Conservation (phyloP, 805 yeast genomes). For the Candida lessepsii region DNA sequence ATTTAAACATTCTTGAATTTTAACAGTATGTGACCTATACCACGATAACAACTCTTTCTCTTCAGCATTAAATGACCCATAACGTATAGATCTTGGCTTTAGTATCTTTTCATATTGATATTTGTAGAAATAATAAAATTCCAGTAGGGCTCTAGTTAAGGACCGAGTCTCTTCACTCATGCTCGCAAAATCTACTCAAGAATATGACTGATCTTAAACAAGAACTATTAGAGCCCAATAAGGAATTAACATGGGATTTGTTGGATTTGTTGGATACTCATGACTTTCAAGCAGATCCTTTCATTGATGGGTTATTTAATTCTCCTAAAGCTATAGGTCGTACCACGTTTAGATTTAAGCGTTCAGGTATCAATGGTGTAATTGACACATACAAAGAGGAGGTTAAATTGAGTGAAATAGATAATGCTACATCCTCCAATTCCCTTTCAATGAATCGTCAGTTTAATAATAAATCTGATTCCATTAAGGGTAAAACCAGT, state of each 20-base stretch:
- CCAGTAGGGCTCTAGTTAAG: constrained; percentile 25
- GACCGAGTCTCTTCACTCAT: constrained; percentile 4
- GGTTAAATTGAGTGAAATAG: constrained; percentile 39
- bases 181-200: background rate
- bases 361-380: constrained; percentile 73
- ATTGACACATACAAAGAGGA: constrained; percentile 66
- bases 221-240: constrained; percentile 61
- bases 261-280: constrained; percentile 63
- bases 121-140: constrained; percentile 31
- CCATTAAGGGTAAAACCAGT: constrained; percentile 66
- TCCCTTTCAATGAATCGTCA: constrained; percentile 74
- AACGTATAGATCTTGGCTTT: constrained; percentile 29
- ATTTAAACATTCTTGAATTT: constrained; percentile 42
- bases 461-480: constrained; percentile 58
- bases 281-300: constrained; percentile 21
- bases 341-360: constrained; percentile 62
- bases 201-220: constrained; percentile 10
- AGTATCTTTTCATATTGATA: constrained; percentile 35
- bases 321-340: constrained; percentile 64
- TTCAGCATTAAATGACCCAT: constrained; percentile 28
- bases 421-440: constrained; percentile 59
- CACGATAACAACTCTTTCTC: constrained; percentile 50
- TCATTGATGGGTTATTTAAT: constrained; percentile 49
- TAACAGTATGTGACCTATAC: constrained; percentile 43
- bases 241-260: constrained; percentile 64